Percentiles rank a stretch among this genome's conserved stretches.
phyloP scores from a whole-genome alignment of 208 protist genomes.

The Lotmaria passim region DNA sequence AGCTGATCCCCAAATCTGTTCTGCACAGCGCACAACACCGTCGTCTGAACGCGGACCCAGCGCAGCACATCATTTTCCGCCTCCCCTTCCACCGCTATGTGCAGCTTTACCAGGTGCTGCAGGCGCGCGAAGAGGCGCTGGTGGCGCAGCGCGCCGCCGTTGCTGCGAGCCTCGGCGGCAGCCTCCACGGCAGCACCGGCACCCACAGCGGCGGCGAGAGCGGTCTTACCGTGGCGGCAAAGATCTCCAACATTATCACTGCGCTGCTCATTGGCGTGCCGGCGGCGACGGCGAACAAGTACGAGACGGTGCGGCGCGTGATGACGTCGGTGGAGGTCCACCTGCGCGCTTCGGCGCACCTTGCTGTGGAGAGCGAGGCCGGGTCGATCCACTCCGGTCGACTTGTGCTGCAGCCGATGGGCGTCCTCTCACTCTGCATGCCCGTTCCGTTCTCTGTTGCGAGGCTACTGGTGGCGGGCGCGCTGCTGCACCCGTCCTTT shows the following conservation, averaged over 20 bases:
- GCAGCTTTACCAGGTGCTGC: conserved; percentile 73
- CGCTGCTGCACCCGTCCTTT: conserved; percentile 51
- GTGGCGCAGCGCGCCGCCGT: conserved; percentile 23
- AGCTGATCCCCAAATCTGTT: conserved; percentile 82
- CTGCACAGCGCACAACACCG: conserved; percentile 81
- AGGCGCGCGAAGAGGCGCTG: conserved; percentile 65
- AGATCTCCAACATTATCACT: conserved; percentile 38
- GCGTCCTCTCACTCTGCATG: conserved; percentile 50
- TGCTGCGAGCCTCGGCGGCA: neutral
- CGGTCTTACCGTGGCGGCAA: conserved; percentile 6
- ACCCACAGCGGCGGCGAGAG: conserved; percentile 9
- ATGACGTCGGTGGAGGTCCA: conserved; percentile 61
- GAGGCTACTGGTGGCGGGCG: conserved; percentile 53
- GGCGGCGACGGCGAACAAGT: conserved; percentile 54
- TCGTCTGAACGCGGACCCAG: conserved; percentile 59
- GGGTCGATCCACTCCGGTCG: conserved; percentile 17
- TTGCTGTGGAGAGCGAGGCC: conserved; percentile 22
- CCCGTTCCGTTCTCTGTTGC: conserved; percentile 50
- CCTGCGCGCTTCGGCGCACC: conserved; percentile 55
- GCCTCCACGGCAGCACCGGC: conserved; percentile 1
- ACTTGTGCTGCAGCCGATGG: conserved; percentile 51
- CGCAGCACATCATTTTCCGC: conserved; percentile 74
- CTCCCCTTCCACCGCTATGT: conserved; percentile 72
- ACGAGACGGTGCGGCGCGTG: conserved; percentile 64
- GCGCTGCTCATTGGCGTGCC: conserved; percentile 57